Percentiles rank a stretch among this genome's conserved stretches.
phyloP scores from a whole-genome alignment of 225 moss, liverwort and hornwort species.

The Bryoerythrophyllum caledonicum region DNA sequence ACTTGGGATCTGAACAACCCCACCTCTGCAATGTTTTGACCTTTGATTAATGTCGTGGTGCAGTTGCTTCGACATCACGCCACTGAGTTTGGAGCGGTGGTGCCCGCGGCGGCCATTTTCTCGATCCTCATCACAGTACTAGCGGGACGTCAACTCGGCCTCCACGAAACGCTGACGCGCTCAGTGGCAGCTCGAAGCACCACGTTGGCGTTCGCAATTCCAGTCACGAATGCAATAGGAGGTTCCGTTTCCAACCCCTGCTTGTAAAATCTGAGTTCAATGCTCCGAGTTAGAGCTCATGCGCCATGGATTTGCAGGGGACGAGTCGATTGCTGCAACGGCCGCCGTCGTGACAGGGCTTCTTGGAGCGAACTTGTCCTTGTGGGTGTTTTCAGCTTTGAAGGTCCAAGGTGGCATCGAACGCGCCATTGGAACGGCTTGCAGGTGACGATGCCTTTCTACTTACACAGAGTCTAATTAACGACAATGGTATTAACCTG shows the following conservation, averaged over 20 bases:
- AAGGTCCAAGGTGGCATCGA: conserved; percentile 43
- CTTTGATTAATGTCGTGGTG: conserved; percentile 1
- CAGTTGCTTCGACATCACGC: conserved; percentile 54
- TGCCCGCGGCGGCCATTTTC: conserved; percentile 61
- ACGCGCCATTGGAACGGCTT: conserved; percentile 52
- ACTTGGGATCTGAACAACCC: not conserved
- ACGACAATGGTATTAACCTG: not conserved
- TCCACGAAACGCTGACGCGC: conserved; percentile 50
- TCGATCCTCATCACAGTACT: conserved; percentile 49
- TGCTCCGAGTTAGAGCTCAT: not conserved
- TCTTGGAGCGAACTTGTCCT: conserved; percentile 56
- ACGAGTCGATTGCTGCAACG: conserved; percentile 52
- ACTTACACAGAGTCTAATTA: not conserved
- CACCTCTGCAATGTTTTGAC: not conserved
- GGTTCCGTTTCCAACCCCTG: conserved; percentile 30
- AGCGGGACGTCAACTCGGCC: conserved; percentile 55
- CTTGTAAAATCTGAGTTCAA: not conserved
- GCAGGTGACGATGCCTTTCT: conserved; percentile 37
- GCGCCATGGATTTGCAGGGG: conserved; percentile 37
- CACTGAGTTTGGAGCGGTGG: conserved; percentile 42
- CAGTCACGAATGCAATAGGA: conserved; percentile 49
- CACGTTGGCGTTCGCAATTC: conserved; percentile 57
- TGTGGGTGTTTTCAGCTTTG: conserved; percentile 42
- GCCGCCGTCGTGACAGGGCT: conserved; percentile 54
- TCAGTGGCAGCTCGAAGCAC: conserved; percentile 62